Evolutionary conservation across 169 alveolate species (phyloP), one percentile per base, ranked within the genome.

Genomic region (Cryptosporidium tyzzeri): DNA sequence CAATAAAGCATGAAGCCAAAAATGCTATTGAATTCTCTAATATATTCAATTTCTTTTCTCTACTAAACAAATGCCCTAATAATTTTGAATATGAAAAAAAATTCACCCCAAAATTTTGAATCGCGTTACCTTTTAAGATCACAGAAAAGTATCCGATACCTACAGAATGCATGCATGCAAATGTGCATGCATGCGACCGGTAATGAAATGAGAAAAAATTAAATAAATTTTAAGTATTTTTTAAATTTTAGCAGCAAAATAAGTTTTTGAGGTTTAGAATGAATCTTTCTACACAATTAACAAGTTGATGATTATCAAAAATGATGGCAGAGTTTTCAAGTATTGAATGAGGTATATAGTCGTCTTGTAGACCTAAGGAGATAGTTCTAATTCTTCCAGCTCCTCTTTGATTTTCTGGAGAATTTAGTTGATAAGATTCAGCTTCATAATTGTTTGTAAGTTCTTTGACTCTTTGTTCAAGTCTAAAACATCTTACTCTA

Each of bases 391-490:
- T 12, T 26, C 31, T 14, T 48, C 18, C 31, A 59, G 33, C 14
- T 12, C 7, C 14, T 37, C 41, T 59, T 9, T 59, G 10, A 8
- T 33, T 26, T 31, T 80, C 53, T 21, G 23, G 37, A 12, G 37
- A 61, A 18, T 53, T 29, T 18, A 55, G 16, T 18, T 21, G 71
- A 7, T 21, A 21, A 16, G 37, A 31, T 44, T 80, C 89, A 45
- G 18, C 23, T 16, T 69, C 75, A 33, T 80, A 80, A 33, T 80
- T 80, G 35, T 80, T 65, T 21, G 89, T 80, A 14, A 80, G 50
- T 80, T 80, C 80, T 41, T 80, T 80, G 16, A 80, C 89, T 31
- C 89, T 59, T 80, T 80, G 89, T 59, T 80, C 89, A 10, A 80
- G 70, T 21, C 74, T n/a, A 37, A 80, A 80, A n/a, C 89, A 80